phyloP scores from a whole-genome alignment of 176 grass and related monocot genomes.

The Zoysia pacifica region DNA sequence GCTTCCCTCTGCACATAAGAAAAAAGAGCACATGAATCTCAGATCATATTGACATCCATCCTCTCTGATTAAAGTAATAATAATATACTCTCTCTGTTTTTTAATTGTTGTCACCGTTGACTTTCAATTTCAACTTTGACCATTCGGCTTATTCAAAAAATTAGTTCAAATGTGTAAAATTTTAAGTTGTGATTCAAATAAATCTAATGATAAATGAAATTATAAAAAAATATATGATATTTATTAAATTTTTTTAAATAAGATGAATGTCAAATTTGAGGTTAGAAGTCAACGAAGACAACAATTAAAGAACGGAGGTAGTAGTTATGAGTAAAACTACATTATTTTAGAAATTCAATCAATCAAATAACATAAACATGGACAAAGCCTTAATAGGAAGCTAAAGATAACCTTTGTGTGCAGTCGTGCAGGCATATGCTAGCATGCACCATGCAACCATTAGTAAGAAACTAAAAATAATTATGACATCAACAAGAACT shows the following conservation, averaged over 20 bases:
- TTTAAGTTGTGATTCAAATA: too few relatives aligned
- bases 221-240: too few relatives aligned
- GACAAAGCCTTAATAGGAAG: not conserved
- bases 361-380: not conserved
- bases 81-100: not conserved
- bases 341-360: not conserved
- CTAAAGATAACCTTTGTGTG: not conserved
- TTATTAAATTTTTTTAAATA: too few relatives aligned
- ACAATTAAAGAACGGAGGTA: too few relatives aligned
- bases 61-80: not conserved
- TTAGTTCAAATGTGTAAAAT: too few relatives aligned
- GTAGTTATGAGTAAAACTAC: not conserved
- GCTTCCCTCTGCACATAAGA: conserved; percentile 63
- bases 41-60: conserved; percentile 2
- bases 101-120: too few relatives aligned
- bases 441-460: not conserved
- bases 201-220: too few relatives aligned
- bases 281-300: too few relatives aligned
- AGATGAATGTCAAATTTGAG: too few relatives aligned
- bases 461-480: not conserved
- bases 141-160: too few relatives aligned
- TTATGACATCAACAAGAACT: too few relatives aligned
- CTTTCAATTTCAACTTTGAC: too few relatives aligned
- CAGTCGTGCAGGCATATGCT: conserved; percentile 8
- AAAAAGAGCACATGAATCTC: conserved; percentile 33